phyloP scores from a whole-genome alignment of 2,329 filamentous ascomycete species.

The Colletotrichum tanaceti region DNA sequence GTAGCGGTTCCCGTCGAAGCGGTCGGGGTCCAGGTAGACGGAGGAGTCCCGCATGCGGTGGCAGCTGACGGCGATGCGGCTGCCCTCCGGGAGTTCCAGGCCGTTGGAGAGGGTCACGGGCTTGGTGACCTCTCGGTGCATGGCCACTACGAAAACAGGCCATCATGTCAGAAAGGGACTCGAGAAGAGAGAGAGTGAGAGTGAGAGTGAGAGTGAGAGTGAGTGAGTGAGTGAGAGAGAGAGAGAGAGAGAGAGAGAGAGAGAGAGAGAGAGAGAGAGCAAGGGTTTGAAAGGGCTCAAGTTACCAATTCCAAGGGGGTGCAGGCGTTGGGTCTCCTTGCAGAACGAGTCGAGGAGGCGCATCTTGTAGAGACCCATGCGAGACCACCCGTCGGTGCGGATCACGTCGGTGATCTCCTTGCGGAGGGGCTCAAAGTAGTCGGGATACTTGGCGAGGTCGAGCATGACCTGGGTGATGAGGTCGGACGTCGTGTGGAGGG shows the following conservation, averaged over 20 bases:
- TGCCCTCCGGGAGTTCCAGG: conserved; percentile 31
- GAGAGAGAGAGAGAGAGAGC: too few species aligned
- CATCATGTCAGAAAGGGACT: not conserved
- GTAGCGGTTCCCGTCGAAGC: conserved; percentile 35
- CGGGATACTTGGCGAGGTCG: conserved; percentile 42
- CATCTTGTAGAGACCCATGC: conserved; percentile 38
- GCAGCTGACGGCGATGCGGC: conserved; percentile 31
- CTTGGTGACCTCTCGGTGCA: conserved; percentile 35
- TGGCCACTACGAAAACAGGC: conserved; percentile 12
- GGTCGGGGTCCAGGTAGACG: conserved; percentile 25
- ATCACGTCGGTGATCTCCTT: conserved; percentile 43
- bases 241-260: too few species aligned
- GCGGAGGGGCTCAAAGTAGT: conserved; percentile 43
- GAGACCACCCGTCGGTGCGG: conserved; percentile 37
- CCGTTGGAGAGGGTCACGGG: conserved; percentile 36
- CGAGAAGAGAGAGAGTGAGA: too few species aligned
- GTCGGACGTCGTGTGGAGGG: conserved; percentile 45
- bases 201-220: too few species aligned
- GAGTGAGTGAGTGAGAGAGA: too few species aligned
- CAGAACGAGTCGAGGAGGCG: conserved; percentile 34
- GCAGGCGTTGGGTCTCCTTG: conserved; percentile 34
- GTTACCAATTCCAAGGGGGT: conserved; percentile 28
- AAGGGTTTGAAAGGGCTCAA: not conserved
- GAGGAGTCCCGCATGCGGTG: conserved; percentile 26
- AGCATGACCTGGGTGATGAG: conserved; percentile 42